phyloP scores from a whole-genome alignment of 2,329 filamentous ascomycete species.

The Penicillium aurantiogriseum region DNA sequence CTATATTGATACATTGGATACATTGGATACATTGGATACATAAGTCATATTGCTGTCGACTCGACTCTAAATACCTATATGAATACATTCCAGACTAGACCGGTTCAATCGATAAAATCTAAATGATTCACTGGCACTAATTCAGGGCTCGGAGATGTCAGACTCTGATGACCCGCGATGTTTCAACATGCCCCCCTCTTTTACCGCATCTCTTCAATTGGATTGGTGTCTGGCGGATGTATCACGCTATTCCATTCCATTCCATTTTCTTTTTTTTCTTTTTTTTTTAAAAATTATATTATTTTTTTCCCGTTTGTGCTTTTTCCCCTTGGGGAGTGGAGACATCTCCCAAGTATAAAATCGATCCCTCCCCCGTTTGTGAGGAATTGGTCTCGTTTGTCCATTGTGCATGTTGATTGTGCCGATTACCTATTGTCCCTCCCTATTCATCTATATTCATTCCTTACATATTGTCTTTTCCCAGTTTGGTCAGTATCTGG shows the following conservation, averaged over 20 bases:
- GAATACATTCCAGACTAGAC: neutral
- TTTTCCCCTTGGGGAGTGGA: neutral
- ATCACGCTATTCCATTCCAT: conserved; percentile 18
- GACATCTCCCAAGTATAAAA: conserved; percentile 2
- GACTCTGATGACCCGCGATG: neutral
- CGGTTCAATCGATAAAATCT: conserved; percentile 1
- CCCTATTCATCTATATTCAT: conserved; percentile 15
- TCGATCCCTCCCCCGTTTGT: neutral
- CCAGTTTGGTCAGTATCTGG: neutral
- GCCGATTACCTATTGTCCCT: conserved; percentile 7
- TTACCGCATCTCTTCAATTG: conserved; percentile 24
- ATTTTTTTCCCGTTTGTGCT: neutral
- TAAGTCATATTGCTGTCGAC: neutral
- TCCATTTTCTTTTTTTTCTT: conserved; percentile 3
- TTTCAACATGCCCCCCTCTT: conserved; percentile 20
- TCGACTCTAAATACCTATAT: neutral
- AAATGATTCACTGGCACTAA: neutral
- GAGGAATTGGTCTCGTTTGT: conserved; percentile 1
- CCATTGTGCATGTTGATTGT: conserved; percentile 9
- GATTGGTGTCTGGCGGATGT: conserved; percentile 28
- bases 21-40: neutral
- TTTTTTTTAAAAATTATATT: conserved; percentile 1
- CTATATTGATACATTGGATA: neutral
- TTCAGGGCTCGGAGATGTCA: conserved; percentile 4
- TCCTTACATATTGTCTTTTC: conserved; percentile 1